Evolutionary conservation across 2,329 filamentous ascomycete species (phyloP), one percentile per base, ranked within the genome.

Genomic region (Alternaria sp.): DNA sequence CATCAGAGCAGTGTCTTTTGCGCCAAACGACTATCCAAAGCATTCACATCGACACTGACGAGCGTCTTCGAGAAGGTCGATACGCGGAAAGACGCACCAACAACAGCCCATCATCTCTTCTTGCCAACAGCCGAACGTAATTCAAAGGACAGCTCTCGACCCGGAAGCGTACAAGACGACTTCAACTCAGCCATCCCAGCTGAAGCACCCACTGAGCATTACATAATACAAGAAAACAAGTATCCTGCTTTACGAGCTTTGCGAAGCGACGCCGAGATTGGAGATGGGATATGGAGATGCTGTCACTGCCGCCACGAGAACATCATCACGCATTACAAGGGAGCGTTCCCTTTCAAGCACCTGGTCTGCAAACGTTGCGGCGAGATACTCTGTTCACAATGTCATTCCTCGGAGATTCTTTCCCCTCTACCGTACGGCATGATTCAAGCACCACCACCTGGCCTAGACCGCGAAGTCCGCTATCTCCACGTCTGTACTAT

Each of bases 271-370:
- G 57, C 20, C 5, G 63, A 68, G n/a, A 61, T 64, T 24, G 63
- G 65, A 4, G 61, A 68, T 28, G 65, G 63, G 4, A 36, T 66
- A 5, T 68, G 63, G 65, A 46, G 64, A 12, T 68, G 63, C 51
- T 66, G 61, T 11, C 51, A 59, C 24, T 68, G 63, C 26, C 63
- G 44, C 8, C 57, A 64, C 36, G 59, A 64, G 42, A 68, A 68
- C 63, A 60, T 61, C 34, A 32, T 68, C 1, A 56, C 53, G 4
- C 65, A 67, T 52, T 64, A 53, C 38, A 49, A 46, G 7, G 63
- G 65, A 12, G 46, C 42, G 1, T 62, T 64, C 18, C 63, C 65
- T 18, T 67, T 65, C 59, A 63, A 67, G 32, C 51, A 61, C 39
- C 38, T 67, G 4, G 22, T 46, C 22, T 67, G 61, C 41, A 30